A percentile compares a stretch with the other conserved stretches of the same genome.
Conservation (phyloP, 805 yeast genomes). For the Monosporozyma siamensis region DNA sequence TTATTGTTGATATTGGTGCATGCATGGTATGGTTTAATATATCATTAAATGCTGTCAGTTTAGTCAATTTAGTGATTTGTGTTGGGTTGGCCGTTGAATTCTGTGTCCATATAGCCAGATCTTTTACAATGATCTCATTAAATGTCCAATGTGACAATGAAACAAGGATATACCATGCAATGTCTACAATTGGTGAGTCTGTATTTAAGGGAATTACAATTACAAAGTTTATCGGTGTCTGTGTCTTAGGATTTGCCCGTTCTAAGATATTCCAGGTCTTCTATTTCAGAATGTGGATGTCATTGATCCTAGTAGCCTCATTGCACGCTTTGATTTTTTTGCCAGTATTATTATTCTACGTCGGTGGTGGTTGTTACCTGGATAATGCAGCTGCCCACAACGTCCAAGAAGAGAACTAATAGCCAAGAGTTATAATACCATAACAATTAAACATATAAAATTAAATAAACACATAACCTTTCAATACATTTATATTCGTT, state of each 20-base stretch:
- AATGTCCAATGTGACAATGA: slow-evolving; percentile 29
- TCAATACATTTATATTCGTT: too few species aligned
- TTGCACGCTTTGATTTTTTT: slow-evolving; percentile 69
- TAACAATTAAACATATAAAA: neutral
- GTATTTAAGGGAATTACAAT: slow-evolving; percentile 85
- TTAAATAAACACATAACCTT: too few species aligned
- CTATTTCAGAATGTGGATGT: slow-evolving; percentile 91
- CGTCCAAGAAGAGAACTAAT: neutral
- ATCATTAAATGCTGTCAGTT: slow-evolving; percentile 76
- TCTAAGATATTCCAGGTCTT: slow-evolving; percentile 85
- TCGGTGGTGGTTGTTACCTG: slow-evolving; percentile 41
- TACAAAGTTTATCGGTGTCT: slow-evolving; percentile 82
- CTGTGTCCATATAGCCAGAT: slow-evolving; percentile 77
- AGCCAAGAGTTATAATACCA: too few species aligned
- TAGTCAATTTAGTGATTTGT: slow-evolving; percentile 87
- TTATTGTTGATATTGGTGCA: slow-evolving; percentile 69
- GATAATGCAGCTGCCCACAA: slow-evolving; percentile 1
- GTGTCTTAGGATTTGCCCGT: slow-evolving; percentile 75
- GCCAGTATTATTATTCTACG: slow-evolving; percentile 59
- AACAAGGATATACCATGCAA: slow-evolving; percentile 41
- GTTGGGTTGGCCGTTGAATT: slow-evolving; percentile 91
- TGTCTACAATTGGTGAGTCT: slow-evolving; percentile 77
- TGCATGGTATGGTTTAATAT: slow-evolving; percentile 67
- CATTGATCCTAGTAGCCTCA: slow-evolving; percentile 67
- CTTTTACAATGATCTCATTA: slow-evolving; percentile 45